These are phyloP conservation scores for Mortierella antarctica DNA, from an alignment of 192 early-diverging fungal species.

Conservation along the genomic window DNA sequence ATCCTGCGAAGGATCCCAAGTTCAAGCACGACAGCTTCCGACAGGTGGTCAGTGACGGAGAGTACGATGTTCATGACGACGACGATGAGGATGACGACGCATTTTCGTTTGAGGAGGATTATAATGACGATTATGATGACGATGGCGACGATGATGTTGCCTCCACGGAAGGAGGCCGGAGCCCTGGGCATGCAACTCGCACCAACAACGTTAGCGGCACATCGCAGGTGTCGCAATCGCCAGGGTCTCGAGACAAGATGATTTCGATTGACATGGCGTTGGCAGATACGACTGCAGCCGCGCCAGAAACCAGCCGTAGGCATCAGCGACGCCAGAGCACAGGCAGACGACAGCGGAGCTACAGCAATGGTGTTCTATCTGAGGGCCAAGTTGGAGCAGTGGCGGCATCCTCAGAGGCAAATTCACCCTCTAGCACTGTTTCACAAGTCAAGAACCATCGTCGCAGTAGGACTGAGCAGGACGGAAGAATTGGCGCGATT, in stretches of 20 bases:
- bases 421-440: not conserved
- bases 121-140: conserved; percentile 21
- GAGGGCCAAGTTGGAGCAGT: not conserved
- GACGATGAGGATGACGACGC: conserved; percentile 32
- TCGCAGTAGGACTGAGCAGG: conserved; percentile 42
- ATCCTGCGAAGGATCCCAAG: not conserved
- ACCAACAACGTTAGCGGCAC: not conserved
- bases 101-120: conserved; percentile 28
- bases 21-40: conserved; percentile 35
- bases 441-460: conserved; percentile 12
- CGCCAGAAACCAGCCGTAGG: not conserved
- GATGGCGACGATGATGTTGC: not conserved
- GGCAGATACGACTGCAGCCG: conserved; percentile 1
- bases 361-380: not conserved
- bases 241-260: conserved; percentile 3
- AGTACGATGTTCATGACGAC: conserved; percentile 36
- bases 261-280: conserved; percentile 43
- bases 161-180: not conserved
- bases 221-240: not conserved
- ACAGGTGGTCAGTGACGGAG: conserved; percentile 52
- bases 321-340: conserved; percentile 32
- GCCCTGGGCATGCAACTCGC: no score
- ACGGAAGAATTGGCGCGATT: conserved; percentile 22
- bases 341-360: conserved; percentile 1
- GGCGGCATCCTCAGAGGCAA: no score